A percentile compares a stretch with the other conserved stretches of the same genome.
Evolutionary conservation across 805 yeast genomes (phyloP).

Genomic region (Metschnikowia arizonensis): DNA sequence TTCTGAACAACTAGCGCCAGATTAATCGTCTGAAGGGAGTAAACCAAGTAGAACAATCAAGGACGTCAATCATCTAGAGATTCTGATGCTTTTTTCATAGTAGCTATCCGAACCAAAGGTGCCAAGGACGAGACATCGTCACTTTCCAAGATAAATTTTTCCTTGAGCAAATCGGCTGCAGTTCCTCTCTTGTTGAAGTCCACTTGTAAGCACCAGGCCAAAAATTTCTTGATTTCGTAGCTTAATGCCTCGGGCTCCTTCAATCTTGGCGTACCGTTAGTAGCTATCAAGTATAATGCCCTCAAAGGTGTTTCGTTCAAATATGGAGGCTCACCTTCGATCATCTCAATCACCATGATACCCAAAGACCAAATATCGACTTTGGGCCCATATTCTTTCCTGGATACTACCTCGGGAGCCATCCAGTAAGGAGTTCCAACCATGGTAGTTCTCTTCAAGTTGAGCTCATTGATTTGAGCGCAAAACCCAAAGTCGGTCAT

Average conservation of each 20-base stretch:
- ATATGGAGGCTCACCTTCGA: constrained; percentile 98
- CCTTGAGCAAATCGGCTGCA: constrained; percentile 66
- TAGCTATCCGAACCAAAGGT: constrained; percentile 70
- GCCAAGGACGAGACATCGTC: constrained; percentile 60
- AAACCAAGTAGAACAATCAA: too few relatives aligned
- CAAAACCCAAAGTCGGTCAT: constrained; percentile 96
- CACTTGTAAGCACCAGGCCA: constrained; percentile 76
- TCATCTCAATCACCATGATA: constrained; percentile 97
- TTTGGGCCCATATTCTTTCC: constrained; percentile 93
- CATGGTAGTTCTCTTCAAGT: constrained; percentile 91
- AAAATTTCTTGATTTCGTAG: constrained; percentile 59
- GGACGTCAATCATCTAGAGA: constrained; percentile 8
- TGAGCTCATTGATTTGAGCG: constrained; percentile 79
- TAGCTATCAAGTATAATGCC: constrained; percentile 90
- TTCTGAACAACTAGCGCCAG: too few relatives aligned
- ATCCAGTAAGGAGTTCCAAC: constrained; percentile 99
- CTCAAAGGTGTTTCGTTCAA: constrained; percentile 92
- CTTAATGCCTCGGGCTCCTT: constrained; percentile 83
- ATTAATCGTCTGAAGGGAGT: background rate
- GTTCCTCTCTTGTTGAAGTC: constrained; percentile 77
- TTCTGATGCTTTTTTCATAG: constrained; percentile 54
- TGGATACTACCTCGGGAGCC: constrained; percentile 98
- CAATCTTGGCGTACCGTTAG: constrained; percentile 92
- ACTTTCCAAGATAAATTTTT: constrained; percentile 59
- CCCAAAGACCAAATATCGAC: constrained; percentile 98